Conservation (phyloP, 768 basidiomycete genomes). For the Phlebiopsis gigantea region DNA sequence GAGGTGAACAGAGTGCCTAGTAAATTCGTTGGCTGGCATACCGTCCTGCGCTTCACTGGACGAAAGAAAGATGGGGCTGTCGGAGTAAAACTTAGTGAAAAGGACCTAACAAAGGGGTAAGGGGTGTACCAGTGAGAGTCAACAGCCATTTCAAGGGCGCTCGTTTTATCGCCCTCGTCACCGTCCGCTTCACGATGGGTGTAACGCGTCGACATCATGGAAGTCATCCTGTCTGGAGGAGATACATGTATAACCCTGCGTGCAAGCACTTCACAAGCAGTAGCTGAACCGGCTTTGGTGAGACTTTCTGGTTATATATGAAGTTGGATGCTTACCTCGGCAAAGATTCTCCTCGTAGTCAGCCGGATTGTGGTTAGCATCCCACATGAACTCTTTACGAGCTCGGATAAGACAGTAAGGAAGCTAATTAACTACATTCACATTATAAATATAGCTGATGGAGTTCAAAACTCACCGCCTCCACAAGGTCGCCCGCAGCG, state of each 20-base stretch:
- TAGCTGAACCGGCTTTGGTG: conserved; percentile 37
- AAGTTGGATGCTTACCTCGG: conserved; percentile 46
- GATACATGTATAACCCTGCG: conserved; percentile 71
- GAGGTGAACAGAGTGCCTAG: background rate
- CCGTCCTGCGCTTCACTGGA: conserved; percentile 83
- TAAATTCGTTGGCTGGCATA: conserved; percentile 25
- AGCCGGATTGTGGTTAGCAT: conserved; percentile 76
- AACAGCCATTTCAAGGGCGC: conserved; percentile 86
- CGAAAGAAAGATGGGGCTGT: conserved; percentile 76
- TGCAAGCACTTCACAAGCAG: conserved; percentile 81
- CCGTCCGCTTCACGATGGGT: conserved; percentile 69
- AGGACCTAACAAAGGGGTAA: background rate
- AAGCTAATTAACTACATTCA: conserved; percentile 52
- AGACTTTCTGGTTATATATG: background rate
- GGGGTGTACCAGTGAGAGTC: conserved; percentile 74
- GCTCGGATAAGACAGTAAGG: conserved; percentile 78
- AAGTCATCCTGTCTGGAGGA: conserved; percentile 55
- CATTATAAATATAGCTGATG: background rate
- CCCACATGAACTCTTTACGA: conserved; percentile 73
- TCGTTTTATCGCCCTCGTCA: conserved; percentile 65
- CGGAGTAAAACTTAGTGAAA: background rate
- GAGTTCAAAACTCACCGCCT: conserved; percentile 61
- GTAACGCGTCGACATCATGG: conserved; percentile 77
- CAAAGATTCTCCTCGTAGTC: conserved; percentile 84
- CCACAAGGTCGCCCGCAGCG: conserved; percentile 83